Conservation (phyloP, 257 asterid species). For the Salvia rosmarinus region DNA sequence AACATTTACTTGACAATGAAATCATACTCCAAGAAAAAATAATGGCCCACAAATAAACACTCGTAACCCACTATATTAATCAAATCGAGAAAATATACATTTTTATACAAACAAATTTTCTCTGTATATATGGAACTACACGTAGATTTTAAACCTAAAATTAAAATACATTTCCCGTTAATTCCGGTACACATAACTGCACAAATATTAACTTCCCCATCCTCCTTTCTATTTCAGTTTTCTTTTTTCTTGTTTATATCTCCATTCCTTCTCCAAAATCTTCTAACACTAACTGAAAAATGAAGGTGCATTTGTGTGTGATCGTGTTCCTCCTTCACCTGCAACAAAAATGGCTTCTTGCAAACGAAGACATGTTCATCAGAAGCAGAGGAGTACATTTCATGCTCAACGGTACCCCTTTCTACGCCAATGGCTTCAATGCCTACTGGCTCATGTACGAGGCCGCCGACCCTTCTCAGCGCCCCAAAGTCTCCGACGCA, state of each 20-base stretch:
- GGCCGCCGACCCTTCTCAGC: slow-evolving; percentile 78
- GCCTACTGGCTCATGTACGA: slow-evolving; percentile 92
- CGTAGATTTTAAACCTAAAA: not conserved
- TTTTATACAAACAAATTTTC: too few species aligned
- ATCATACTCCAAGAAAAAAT: too few species aligned
- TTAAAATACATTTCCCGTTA: not conserved
- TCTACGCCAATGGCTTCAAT: slow-evolving; percentile 87
- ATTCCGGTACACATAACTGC: not conserved
- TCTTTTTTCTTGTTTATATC: not conserved
- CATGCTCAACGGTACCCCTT: slow-evolving; percentile 66
- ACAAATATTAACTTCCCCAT: not conserved
- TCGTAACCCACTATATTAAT: not conserved
- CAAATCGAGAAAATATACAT: not conserved
- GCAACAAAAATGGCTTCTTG: slow-evolving; percentile 47
- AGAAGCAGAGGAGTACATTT: slow-evolving; percentile 69
- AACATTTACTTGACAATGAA: not conserved
- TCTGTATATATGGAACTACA: not conserved
- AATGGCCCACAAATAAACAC: not conserved
- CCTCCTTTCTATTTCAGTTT: not conserved
- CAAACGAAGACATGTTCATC: slow-evolving; percentile 53
- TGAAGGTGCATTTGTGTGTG: slow-evolving; percentile 47
- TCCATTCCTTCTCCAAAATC: slow-evolving; percentile 16
- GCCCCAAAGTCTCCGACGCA: slow-evolving; percentile 68
- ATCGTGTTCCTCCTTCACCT: slow-evolving; percentile 46
- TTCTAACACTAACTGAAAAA: slow-evolving; percentile 16